Percentiles rank a stretch among this genome's conserved stretches.
phyloP scores from a whole-genome alignment of 2,329 filamentous ascomycete species.

The Gnomoniopsis sp. region DNA sequence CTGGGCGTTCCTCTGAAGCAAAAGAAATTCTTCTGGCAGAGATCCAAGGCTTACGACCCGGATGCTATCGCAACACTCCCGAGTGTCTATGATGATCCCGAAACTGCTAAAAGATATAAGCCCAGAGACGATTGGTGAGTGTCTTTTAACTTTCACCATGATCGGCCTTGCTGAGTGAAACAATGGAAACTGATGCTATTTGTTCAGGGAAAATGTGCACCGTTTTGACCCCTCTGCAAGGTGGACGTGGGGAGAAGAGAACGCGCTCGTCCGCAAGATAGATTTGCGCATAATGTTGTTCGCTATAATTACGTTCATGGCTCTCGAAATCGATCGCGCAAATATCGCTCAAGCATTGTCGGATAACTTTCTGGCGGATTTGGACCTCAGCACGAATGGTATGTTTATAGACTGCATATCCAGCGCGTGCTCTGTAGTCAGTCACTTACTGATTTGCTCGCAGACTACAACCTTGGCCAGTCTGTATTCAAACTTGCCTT shows the following conservation, averaged over 20 bases:
- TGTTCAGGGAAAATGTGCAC: slow-evolving; percentile 37
- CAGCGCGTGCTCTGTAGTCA: no score
- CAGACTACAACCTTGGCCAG: slow-evolving; percentile 45
- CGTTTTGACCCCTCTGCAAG: slow-evolving; percentile 43
- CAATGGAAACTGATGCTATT: neutral
- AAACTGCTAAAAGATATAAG: slow-evolving; percentile 32
- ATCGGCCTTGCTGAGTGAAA: no score
- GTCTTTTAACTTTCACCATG: no score
- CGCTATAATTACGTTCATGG: slow-evolving; percentile 46
- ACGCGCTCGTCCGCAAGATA: slow-evolving; percentile 34
- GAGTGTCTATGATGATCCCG: slow-evolving; percentile 37
- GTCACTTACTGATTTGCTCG: neutral
- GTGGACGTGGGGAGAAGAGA: slow-evolving; percentile 40
- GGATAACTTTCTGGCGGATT: slow-evolving; percentile 43
- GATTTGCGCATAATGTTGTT: slow-evolving; percentile 43
- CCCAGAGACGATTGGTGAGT: slow-evolving; percentile 26
- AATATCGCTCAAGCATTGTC: slow-evolving; percentile 46
- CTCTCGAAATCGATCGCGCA: slow-evolving; percentile 46
- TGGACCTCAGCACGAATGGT: slow-evolving; percentile 43
- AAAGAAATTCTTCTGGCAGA: slow-evolving; percentile 33
- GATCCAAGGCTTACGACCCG: slow-evolving; percentile 23
- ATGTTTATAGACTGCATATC: slow-evolving; percentile 7
- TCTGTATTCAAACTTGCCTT: slow-evolving; percentile 48
- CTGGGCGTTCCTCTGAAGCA: slow-evolving; percentile 27
- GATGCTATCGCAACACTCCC: slow-evolving; percentile 34